These are phyloP conservation scores for Periconia sp. DNA, from an alignment of 2,329 filamentous ascomycete genomes.

Conservation along the genomic window DNA sequence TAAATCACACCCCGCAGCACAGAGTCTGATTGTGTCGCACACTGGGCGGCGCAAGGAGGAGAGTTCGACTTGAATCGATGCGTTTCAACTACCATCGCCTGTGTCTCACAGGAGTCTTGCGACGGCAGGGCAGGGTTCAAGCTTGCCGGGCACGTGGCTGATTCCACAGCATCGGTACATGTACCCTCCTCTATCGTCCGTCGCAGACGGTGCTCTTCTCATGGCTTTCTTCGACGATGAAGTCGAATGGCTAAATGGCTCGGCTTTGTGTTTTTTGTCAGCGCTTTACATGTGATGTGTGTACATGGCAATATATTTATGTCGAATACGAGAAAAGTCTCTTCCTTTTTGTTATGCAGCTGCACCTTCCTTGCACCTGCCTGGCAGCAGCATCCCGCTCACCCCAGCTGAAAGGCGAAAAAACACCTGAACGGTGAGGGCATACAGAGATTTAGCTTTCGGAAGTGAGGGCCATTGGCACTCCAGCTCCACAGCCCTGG, in stretches of 20 bases:
- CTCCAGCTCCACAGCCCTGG: not conserved
- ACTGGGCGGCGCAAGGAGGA: constrained; percentile 1
- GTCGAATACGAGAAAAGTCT: too few relatives aligned
- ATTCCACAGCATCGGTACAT: constrained; percentile 9
- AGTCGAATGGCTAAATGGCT: not conserved
- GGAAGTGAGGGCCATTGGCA: too few relatives aligned
- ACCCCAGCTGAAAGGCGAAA: not conserved
- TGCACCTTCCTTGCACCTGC: not conserved
- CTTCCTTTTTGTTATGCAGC: not conserved
- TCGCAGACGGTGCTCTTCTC: not conserved
- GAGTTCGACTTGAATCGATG: constrained; percentile 10
- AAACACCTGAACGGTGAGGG: not conserved
- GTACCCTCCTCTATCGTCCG: not conserved
- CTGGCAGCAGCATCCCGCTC: not conserved
- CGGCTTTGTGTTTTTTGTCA: not conserved
- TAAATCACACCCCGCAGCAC: constrained; percentile 1
- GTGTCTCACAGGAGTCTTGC: constrained; percentile 11
- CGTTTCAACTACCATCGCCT: constrained; percentile 22
- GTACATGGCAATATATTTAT: too few relatives aligned
- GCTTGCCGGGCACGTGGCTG: constrained; percentile 21
- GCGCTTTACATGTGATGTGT: not conserved
- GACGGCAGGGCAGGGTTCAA: constrained; percentile 12
- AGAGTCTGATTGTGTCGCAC: not conserved
- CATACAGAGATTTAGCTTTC: not conserved
- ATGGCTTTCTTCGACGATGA: not conserved